These are phyloP conservation scores for Solanum rostratum DNA, from an alignment of 257 asterid genomes.

Conservation along the genomic window DNA sequence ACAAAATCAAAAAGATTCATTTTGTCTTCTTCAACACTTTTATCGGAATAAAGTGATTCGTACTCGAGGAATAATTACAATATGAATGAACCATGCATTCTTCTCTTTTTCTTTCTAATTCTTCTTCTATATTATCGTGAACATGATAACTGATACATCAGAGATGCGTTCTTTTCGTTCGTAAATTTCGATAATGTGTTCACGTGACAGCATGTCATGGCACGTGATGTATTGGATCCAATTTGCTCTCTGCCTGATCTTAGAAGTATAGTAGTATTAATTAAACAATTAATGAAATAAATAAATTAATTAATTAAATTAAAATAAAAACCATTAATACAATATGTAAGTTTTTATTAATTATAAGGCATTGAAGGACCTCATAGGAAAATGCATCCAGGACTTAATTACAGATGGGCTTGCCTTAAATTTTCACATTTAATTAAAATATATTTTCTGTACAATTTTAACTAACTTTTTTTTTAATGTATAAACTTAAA, in stretches of 20 bases:
- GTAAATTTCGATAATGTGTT: neutral
- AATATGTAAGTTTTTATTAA: neutral
- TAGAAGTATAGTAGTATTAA: neutral
- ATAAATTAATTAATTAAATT: neutral
- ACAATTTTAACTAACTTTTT: neutral
- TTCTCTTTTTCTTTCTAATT: too few relatives aligned
- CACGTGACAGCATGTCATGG: neutral
- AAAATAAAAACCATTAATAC: neutral
- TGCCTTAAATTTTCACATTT: conserved; percentile 3
- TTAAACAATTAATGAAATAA: neutral
- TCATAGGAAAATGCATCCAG: conserved; percentile 17
- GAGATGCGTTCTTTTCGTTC: too few relatives aligned
- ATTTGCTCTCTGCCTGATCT: neutral
- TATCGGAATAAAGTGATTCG: neutral
- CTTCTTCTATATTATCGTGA: too few relatives aligned
- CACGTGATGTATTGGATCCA: neutral
- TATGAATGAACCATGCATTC: too few relatives aligned
- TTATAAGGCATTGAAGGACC: conserved; percentile 11
- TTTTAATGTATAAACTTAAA: neutral
- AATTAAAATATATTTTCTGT: neutral
- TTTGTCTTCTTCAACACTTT: neutral
- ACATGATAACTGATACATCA: too few relatives aligned
- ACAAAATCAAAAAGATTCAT: neutral
- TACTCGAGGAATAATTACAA: neutral
- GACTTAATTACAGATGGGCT: conserved; percentile 1